Evolutionary conservation across 2,329 filamentous ascomycete species (phyloP).

Genomic region (Pezicula neosporulosa): DNA sequence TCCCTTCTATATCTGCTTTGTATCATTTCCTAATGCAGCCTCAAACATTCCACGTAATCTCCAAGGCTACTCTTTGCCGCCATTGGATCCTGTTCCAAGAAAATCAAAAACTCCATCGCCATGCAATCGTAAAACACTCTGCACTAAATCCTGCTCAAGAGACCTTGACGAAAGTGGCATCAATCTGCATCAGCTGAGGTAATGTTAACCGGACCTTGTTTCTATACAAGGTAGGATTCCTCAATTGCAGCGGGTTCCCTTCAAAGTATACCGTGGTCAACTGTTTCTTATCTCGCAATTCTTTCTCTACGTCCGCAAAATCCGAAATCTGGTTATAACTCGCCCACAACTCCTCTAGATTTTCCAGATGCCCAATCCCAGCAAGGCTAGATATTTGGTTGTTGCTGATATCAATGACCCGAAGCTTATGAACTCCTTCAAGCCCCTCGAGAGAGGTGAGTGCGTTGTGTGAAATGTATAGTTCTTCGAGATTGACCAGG

Average conservation of each 20-base stretch:
- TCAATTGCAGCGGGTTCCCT: slow-evolving; percentile 83
- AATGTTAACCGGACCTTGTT: slow-evolving; percentile 89
- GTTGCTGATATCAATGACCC: slow-evolving; percentile 83
- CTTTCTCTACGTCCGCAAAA: slow-evolving; percentile 78
- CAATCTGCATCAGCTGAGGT: slow-evolving; percentile 88
- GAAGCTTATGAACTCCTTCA: slow-evolving; percentile 62
- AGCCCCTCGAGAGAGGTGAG: slow-evolving; percentile 74
- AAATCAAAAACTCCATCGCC: slow-evolving; percentile 12
- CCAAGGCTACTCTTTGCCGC: not conserved
- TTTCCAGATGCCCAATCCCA: slow-evolving; percentile 63
- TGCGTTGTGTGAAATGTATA: slow-evolving; percentile 96
- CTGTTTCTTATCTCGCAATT: slow-evolving; percentile 73
- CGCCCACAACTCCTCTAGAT: slow-evolving; percentile 91
- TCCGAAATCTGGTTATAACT: slow-evolving; percentile 80
- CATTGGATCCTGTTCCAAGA: not conserved
- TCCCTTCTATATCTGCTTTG: not conserved
- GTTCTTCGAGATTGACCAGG: slow-evolving; percentile 77
- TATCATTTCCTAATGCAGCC: not conserved
- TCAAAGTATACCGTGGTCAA: slow-evolving; percentile 95
- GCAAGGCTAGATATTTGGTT: slow-evolving; percentile 76
- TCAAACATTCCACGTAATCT: slow-evolving; percentile 1
- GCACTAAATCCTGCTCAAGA: slow-evolving; percentile 14
- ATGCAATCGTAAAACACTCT: slow-evolving; percentile 7
- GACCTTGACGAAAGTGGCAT: slow-evolving; percentile 58
- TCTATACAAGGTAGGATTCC: slow-evolving; percentile 78